Base-by-base conservation (phyloP, 495 filamentous ascomycete species). In the Bombardia bombarda region DNA sequence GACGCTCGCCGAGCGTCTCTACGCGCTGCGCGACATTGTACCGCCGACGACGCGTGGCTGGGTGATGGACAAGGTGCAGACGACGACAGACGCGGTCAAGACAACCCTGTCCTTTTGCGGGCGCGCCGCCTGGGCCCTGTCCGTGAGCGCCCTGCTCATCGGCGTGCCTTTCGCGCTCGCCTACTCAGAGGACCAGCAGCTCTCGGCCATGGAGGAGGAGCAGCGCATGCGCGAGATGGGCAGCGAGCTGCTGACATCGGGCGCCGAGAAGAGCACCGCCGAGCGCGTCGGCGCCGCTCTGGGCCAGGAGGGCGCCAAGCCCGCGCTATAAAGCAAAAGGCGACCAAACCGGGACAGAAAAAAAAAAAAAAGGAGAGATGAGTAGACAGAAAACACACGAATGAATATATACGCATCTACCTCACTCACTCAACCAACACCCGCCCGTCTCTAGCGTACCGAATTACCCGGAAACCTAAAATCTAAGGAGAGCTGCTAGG, bases 201-300 rank as follows among this genome's bases (percentile, higher is more conserved):
- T 92, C 58, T 70, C 86, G 46, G 90, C 95, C 74, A 88, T 92
- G 87, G 92, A 97, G 78, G 81, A 85, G 66, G 90, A 96, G 73
- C 84, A 90, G 81, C 80, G 82, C 64, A 90, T 94, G 85, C 78
- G 86, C 56, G 79, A 87, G 74, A 78, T 80, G 62, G 85, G 74
- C 26, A 53, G 62, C 24, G 73, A 73, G 58, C 47, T 73, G 22
- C 48, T 73, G 5, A 67, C 65, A 4, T 53, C 56, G 1, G 50
- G 44, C 20, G 49, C 39, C 21, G 42, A 41, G 40, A 50, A 51
- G 6, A 43, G 52, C 18, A 66, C 63, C 3, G 63, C 58, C 0
- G 61, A 67, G 21, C 55, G 56, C 39, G 45, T 65, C 7, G 49
- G 56, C 19, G 57, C 61, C 1, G 61, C 55, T 0, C 49, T 68